phyloP scores from a whole-genome alignment of 192 early-diverging fungal species.

The Coemansia sp. region DNA sequence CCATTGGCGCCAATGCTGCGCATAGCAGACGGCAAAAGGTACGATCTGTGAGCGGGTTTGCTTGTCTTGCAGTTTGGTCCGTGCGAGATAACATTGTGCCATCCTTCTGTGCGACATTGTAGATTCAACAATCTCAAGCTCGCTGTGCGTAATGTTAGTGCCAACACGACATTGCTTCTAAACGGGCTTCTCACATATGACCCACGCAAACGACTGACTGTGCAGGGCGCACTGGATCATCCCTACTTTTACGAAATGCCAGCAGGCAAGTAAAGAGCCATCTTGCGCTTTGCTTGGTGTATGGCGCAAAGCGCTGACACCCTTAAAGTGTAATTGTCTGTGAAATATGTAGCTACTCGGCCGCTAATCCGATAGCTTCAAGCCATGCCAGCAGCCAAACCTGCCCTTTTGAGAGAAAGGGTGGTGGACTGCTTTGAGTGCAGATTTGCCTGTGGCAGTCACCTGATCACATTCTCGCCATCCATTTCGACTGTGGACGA shows the following conservation, averaged over 20 bases:
- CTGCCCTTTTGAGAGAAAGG: no score
- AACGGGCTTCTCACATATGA: constrained; percentile 71
- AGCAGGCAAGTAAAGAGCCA: constrained; percentile 21
- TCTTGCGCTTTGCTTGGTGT: not conserved
- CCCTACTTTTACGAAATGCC: constrained; percentile 79
- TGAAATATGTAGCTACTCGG: not conserved
- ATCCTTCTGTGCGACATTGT: not conserved
- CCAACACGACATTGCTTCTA: constrained; percentile 60
- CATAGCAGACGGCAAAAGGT: constrained; percentile 55
- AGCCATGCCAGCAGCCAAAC: no score
- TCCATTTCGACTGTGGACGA: not conserved
- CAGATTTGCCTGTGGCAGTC: not conserved
- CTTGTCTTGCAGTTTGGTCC: not conserved
- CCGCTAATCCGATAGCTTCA: not conserved
- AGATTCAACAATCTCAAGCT: constrained; percentile 60
- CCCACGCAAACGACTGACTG: constrained; percentile 63
- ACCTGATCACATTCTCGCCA: not conserved
- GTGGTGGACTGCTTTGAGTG: not conserved
- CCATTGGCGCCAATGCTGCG: constrained; percentile 61
- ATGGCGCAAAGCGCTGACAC: not conserved
- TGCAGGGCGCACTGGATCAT: constrained; percentile 55
- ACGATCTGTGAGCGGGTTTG: not conserved
- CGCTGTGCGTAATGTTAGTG: constrained; percentile 54
- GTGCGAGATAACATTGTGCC: not conserved
- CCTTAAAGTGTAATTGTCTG: not conserved